These are phyloP conservation scores for Gastrodia elata DNA, from an alignment of 106 monocot species.

Conservation along the genomic window DNA sequence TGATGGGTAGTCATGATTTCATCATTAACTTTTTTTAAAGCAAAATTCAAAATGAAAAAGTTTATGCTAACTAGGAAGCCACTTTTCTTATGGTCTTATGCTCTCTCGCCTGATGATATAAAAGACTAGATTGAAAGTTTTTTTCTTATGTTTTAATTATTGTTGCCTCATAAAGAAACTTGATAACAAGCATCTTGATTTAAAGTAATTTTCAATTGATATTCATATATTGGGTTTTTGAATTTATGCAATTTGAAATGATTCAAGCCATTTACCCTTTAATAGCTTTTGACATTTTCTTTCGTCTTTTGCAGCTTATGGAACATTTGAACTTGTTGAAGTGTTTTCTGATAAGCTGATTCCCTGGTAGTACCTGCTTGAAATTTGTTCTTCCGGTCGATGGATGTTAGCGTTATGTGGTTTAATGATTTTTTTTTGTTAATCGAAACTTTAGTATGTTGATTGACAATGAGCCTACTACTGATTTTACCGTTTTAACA, in stretches of 20 bases:
- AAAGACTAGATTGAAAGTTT: background rate
- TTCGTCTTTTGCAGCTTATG: conserved; percentile 26
- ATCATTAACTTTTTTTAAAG: background rate
- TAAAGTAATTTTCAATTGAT: background rate
- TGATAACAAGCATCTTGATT: background rate
- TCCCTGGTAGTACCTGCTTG: conserved; percentile 21
- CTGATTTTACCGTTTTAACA: background rate
- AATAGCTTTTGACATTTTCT: background rate
- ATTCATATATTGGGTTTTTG: background rate
- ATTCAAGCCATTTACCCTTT: background rate
- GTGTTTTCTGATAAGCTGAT: conserved; percentile 43
- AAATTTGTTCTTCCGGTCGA: background rate
- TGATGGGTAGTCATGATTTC: background rate
- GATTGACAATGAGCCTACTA: background rate
- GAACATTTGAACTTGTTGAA: conserved; percentile 42
- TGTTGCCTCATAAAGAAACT: too few species aligned
- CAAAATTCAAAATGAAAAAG: background rate
- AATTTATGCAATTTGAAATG: background rate
- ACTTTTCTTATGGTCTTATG: background rate
- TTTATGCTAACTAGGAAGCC: background rate
- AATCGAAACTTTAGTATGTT: background rate
- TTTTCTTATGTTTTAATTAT: too few species aligned
- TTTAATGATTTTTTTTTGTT: background rate
- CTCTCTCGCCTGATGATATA: background rate
- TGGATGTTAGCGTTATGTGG: background rate